These are phyloP conservation scores for Saturnispora hagleri DNA, from an alignment of 805 yeast genomes.

Conservation along the genomic window DNA sequence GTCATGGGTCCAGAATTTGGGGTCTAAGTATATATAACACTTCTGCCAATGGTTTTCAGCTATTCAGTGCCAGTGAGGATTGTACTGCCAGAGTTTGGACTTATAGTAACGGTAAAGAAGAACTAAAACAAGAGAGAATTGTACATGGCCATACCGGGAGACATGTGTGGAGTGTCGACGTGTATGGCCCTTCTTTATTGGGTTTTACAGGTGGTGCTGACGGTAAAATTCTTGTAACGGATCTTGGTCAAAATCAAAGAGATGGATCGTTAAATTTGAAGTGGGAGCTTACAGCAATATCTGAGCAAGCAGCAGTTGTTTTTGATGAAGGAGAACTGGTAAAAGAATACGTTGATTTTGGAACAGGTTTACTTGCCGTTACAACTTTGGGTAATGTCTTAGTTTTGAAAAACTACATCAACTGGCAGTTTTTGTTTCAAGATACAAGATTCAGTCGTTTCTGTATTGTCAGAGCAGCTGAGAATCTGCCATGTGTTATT, in stretches of 20 bases:
- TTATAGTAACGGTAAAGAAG: slow-evolving; percentile 24
- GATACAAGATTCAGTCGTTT: slow-evolving; percentile 23
- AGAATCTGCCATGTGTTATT: slow-evolving; percentile 15
- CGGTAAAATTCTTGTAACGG: slow-evolving; percentile 65
- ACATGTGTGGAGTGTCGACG: slow-evolving; percentile 77
- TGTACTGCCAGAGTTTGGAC: slow-evolving; percentile 77
- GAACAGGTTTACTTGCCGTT: slow-evolving; percentile 37
- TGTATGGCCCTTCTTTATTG: slow-evolving; percentile 34
- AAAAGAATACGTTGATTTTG: slow-evolving; percentile 48
- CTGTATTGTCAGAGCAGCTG: slow-evolving; percentile 22
- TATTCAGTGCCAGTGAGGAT: slow-evolving; percentile 78
- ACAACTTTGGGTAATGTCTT: slow-evolving; percentile 55
- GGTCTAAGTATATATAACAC: slow-evolving; percentile 45
- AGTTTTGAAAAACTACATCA: slow-evolving; percentile 17
- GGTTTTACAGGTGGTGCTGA: slow-evolving; percentile 92
- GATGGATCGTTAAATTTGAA: slow-evolving; percentile 21
- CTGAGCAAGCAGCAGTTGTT: slow-evolving; percentile 16
- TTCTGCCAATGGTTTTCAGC: slow-evolving; percentile 18
- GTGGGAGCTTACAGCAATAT: slow-evolving; percentile 30
- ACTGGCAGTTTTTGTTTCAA: slow-evolving; percentile 24
- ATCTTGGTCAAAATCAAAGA: slow-evolving; percentile 31
- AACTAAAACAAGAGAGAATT: slow-evolving; percentile 36
- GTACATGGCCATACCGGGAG: slow-evolving; percentile 75
- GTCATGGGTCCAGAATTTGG: slow-evolving; percentile 95
- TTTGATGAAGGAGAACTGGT: slow-evolving; percentile 44